Base-by-base conservation (phyloP, 2,329 filamentous ascomycete genomes). In the Neopestalotiopsis clavispora region DNA sequence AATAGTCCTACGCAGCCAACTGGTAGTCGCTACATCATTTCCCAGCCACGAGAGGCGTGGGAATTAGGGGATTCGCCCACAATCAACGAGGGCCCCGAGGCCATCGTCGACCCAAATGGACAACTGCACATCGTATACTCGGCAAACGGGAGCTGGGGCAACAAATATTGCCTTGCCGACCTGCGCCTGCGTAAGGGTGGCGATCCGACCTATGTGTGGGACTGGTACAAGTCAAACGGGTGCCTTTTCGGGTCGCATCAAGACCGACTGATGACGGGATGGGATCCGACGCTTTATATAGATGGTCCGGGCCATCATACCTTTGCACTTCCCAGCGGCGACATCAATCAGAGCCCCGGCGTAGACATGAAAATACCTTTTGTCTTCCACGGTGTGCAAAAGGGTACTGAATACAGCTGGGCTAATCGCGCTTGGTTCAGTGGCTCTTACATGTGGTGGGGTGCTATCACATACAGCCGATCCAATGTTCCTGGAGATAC, bases 221-320 rank as follows among this genome's bases (percentile, higher is more conserved):
- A 75, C 62, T 75, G 74, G 74, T 74, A 74, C 60, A 75, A 75
- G 71, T 75, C 74, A 2, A 74, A 75, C 52, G 74, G 74, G 30
- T 75, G 74, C 49, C 70, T 75, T 0, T 74, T 75, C 57, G 74
- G 74, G 10, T 75, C 74, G 3, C 56, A 73, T 38, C 72, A 74
- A 62, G 67, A 68, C 38, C 60, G 66, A 28, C 74, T 75, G 74
- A 75, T 75, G 74, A 4, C 45, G 3, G 74, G 74, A 1, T 75
- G 74, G 74, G 73, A 75, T 58, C 63, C 68, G 10, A 75, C 74
- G 0, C 52, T 72, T 1, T 61, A 65, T 28, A 68, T 75, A 45
- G 69, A 75, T 59, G 74, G 74, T 20, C 74, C 74, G 5, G 74
- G 74, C 1, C 74, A 75, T 52, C 73, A 75, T 61, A 75, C 74